A percentile compares a stretch with the other conserved stretches of the same genome.
Evolutionary conservation across 768 basidiomycete genomes (phyloP).

Genomic region (Panus rudis): DNA sequence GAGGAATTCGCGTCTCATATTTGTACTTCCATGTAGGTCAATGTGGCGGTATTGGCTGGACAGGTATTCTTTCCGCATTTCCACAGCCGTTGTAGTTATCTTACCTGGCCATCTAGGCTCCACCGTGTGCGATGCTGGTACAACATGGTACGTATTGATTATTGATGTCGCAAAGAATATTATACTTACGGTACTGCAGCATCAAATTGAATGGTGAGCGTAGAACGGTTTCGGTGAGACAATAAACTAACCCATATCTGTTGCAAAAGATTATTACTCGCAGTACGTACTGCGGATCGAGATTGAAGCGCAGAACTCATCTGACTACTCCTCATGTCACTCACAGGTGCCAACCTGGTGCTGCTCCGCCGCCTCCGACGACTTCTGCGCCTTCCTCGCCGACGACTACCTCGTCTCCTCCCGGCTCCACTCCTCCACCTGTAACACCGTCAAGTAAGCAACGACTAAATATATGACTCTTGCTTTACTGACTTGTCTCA

Average conservation of each 20-base stretch:
- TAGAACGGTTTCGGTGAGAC: no score
- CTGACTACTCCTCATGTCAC: no score
- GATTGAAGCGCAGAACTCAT: no score
- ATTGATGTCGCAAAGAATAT: background rate
- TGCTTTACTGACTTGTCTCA: background rate
- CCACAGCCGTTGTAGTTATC: no score
- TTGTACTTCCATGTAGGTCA: slow-evolving; percentile 6
- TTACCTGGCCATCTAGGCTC: no score
- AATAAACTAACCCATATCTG: no score
- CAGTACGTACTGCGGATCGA: no score
- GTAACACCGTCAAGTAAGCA: no score
- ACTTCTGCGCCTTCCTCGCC: slow-evolving; percentile 1
- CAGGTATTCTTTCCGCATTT: slow-evolving; percentile 13
- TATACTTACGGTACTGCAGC: background rate
- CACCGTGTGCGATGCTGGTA: slow-evolving; percentile 5
- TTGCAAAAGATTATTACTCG: no score
- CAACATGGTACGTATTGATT: background rate
- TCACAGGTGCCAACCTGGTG: slow-evolving; percentile 12
- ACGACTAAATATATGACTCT: no score
- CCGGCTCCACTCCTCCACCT: slow-evolving; percentile 9
- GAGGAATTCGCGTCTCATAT: background rate
- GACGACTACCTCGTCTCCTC: background rate
- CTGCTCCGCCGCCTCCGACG: slow-evolving; percentile 4
- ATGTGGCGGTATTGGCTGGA: slow-evolving; percentile 19
- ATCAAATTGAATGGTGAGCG: no score